Evolutionary conservation across 345 rosid genomes (phyloP).

Genomic region (Pseudoturritis turrita): DNA sequence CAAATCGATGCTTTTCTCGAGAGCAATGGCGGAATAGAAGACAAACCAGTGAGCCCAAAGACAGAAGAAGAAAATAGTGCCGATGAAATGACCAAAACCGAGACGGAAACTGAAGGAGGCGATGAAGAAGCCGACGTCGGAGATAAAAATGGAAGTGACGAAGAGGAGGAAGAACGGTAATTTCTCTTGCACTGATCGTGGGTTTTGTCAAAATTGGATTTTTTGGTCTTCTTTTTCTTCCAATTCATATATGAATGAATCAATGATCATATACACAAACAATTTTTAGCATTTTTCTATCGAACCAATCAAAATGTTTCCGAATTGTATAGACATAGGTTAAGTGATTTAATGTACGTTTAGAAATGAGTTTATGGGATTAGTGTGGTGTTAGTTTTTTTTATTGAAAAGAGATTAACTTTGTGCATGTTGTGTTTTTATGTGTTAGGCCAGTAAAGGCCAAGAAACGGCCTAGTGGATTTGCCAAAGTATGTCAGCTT

Average conservation of each 20-base stretch:
- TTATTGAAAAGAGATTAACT: neutral
- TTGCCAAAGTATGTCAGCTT: slow-evolving; percentile 61
- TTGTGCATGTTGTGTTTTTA: neutral
- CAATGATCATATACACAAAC: neutral
- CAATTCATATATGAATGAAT: neutral
- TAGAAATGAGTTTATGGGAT: neutral
- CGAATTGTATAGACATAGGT: neutral
- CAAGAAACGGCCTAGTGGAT: slow-evolving; percentile 68
- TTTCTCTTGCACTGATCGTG: neutral
- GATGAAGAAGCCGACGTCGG: slow-evolving; percentile 26
- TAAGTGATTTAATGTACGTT: neutral
- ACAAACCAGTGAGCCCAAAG: slow-evolving; percentile 16
- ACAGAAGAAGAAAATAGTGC: slow-evolving; percentile 27
- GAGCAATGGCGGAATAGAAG: slow-evolving; percentile 32
- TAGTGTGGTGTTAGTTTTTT: neutral
- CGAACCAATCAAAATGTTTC: neutral
- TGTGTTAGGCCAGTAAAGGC: slow-evolving; percentile 36
- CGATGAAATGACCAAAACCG: slow-evolving; percentile 29
- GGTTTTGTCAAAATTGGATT: neutral
- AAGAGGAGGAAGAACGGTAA: slow-evolving; percentile 33
- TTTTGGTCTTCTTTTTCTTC: neutral
- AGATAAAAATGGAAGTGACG: slow-evolving; percentile 29
- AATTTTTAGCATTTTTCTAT: no score
- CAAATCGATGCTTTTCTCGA: slow-evolving; percentile 68
- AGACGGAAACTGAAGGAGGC: slow-evolving; percentile 20